These are phyloP conservation scores for Malus hybrid DNA, from an alignment of 331 rosid species.

Conservation along the genomic window DNA sequence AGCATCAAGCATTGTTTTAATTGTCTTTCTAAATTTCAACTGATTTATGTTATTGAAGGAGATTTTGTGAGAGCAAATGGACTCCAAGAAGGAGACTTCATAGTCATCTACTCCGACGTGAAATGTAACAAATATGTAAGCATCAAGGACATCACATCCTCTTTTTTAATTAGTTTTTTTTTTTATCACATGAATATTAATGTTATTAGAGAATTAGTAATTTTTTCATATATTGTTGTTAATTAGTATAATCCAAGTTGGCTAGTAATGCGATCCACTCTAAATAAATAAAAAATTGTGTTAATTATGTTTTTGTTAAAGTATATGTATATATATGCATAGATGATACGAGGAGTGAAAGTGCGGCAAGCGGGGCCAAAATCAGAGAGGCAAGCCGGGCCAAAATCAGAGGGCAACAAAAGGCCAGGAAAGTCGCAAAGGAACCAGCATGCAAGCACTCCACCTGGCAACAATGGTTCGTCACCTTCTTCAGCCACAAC, in stretches of 20 bases:
- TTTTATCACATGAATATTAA: too few species aligned
- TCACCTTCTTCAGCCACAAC: constrained; percentile 27
- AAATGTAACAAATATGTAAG: constrained; percentile 87
- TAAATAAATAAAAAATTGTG: too few species aligned
- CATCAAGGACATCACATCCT: background rate
- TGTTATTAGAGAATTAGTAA: too few species aligned
- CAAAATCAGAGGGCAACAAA: constrained; percentile 52
- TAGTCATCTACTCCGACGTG: constrained; percentile 81
- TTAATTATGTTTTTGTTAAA: background rate
- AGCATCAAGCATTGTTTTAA: background rate
- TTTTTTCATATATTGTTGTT: too few species aligned
- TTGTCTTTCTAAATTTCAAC: background rate
- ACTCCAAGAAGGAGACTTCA: constrained; percentile 97
- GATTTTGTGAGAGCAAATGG: constrained; percentile 97
- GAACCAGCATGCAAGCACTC: constrained; percentile 39
- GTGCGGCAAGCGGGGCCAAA: constrained; percentile 69
- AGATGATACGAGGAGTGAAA: constrained; percentile 98
- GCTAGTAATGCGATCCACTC: too few species aligned
- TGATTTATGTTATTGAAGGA: constrained; percentile 27
- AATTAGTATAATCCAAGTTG: too few species aligned
- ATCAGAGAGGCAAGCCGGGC: constrained; percentile 64
- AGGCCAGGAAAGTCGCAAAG: constrained; percentile 62
- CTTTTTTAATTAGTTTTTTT: too few species aligned
- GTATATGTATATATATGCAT: background rate
- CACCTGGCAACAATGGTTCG: constrained; percentile 22